Conservation (phyloP, 2,329 filamentous ascomycete genomes). For the Fusarium poae region DNA sequence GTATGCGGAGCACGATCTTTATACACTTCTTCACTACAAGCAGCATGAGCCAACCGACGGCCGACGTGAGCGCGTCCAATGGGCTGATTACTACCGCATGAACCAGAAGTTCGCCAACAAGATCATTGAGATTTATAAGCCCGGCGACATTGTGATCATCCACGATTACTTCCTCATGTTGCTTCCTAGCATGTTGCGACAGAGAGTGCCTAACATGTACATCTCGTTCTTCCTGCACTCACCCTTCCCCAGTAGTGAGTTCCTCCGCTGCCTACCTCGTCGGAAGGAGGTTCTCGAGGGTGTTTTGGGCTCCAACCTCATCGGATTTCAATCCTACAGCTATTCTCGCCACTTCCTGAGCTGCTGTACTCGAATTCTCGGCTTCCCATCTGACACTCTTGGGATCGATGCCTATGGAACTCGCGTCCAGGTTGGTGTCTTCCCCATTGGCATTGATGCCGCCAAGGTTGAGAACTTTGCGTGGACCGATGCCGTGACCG, state of each 20-base stretch:
- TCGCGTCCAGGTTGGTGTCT: conserved; percentile 91
- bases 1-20: conserved; percentile 92
- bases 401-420: conserved; percentile 91
- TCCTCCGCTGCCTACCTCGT: conserved; percentile 87
- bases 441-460: conserved; percentile 95
- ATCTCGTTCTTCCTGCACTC: conserved; percentile 95
- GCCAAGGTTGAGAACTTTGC: conserved; percentile 80
- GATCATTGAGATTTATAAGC: conserved; percentile 89
- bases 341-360: conserved; percentile 96
- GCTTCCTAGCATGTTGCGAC: conserved; percentile 87
- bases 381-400: conserved; percentile 87
- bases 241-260: conserved; percentile 96
- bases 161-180: conserved; percentile 96
- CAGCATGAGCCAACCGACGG: conserved; percentile 91
- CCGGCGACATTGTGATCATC: conserved; percentile 90
- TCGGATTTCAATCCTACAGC: conserved; percentile 95
- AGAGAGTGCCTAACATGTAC: conserved; percentile 88
- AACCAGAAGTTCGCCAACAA: conserved; percentile 92
- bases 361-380: conserved; percentile 90
- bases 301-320: conserved; percentile 89
- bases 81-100: conserved; percentile 93
- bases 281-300: conserved; percentile 93
- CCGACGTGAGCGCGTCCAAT: conserved; percentile 82
- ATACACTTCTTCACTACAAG: conserved; percentile 96
- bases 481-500: conserved; percentile 76